These are phyloP conservation scores for Wickerhamiella dianesei DNA, from an alignment of 805 yeast species.

Conservation along the genomic window DNA sequence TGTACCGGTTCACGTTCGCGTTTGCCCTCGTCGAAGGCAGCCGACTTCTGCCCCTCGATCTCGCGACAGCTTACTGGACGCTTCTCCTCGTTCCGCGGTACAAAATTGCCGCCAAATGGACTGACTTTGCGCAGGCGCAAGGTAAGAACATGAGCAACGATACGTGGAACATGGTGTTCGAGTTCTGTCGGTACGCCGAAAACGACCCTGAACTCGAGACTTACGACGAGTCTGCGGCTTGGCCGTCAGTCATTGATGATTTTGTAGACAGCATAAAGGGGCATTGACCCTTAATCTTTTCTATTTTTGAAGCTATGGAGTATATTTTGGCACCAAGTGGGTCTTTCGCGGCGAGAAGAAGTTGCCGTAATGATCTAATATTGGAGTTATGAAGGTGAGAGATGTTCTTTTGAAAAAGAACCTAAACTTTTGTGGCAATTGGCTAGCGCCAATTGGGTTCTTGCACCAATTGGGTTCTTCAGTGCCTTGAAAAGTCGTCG, in stretches of 20 bases:
- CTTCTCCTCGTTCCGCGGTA: conserved; percentile 40
- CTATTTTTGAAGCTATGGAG: conserved; percentile 11
- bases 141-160: conserved; percentile 47
- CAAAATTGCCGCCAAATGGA: conserved; percentile 36
- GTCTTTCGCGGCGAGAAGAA: no score
- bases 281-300: not conserved
- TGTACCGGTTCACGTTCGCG: conserved; percentile 61
- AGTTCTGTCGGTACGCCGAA: conserved; percentile 40
- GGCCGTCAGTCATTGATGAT: conserved; percentile 86
- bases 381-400: no score
- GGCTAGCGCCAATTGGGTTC: no score
- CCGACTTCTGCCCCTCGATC: conserved; percentile 41
- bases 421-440: no score
- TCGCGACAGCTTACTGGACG: conserved; percentile 67
- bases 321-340: not conserved
- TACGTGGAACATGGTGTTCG: conserved; percentile 72
- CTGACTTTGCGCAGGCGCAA: conserved; percentile 29
- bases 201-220: conserved; percentile 38
- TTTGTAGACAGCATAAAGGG: conserved; percentile 45
- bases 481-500: no score
- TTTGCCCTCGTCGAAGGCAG: conserved; percentile 49
- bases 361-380: no score
- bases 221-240: conserved; percentile 72
- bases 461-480: no score
- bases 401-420: no score